A percentile compares a stretch with the other conserved stretches of the same genome.
Conservation (phyloP, 2,329 filamentous ascomycete genomes). For the Sclerotinia glacialis region DNA sequence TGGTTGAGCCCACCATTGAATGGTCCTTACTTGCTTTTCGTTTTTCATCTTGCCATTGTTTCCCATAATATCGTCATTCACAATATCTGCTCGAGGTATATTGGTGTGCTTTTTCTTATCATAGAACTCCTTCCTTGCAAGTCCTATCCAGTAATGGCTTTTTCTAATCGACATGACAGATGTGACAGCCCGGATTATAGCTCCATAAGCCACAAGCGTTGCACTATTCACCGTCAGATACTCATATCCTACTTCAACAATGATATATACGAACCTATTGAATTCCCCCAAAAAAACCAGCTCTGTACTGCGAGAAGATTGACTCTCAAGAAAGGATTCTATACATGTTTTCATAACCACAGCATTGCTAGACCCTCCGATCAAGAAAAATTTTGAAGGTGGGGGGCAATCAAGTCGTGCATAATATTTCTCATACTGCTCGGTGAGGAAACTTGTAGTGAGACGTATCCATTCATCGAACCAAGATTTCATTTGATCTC, state of each 20-base stretch:
- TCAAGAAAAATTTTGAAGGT: conserved; percentile 5
- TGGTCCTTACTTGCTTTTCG: conserved; percentile 4
- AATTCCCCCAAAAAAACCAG: neutral
- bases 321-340: neutral
- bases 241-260: neutral
- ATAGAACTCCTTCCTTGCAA: conserved; percentile 7
- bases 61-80: neutral
- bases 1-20: conserved; percentile 4
- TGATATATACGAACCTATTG: conserved; percentile 3
- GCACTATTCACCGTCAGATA: conserved; percentile 3
- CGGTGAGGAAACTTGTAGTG: neutral
- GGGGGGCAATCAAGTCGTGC: neutral
- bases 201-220: neutral
- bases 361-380: neutral
- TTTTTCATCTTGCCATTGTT: conserved; percentile 4
- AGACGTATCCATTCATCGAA: neutral
- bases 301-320: neutral
- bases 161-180: conserved; percentile 4
- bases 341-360: neutral
- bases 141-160: conserved; percentile 6
- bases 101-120: conserved; percentile 1
- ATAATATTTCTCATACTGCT: conserved; percentile 1
- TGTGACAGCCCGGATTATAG: neutral
- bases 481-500: conserved; percentile 4
- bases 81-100: conserved; percentile 1